A percentile compares a stretch with the other conserved stretches of the same genome.
Evolutionary conservation across 2,329 filamentous ascomycete genomes (phyloP).

Genomic region (Beauveria sp.): DNA sequence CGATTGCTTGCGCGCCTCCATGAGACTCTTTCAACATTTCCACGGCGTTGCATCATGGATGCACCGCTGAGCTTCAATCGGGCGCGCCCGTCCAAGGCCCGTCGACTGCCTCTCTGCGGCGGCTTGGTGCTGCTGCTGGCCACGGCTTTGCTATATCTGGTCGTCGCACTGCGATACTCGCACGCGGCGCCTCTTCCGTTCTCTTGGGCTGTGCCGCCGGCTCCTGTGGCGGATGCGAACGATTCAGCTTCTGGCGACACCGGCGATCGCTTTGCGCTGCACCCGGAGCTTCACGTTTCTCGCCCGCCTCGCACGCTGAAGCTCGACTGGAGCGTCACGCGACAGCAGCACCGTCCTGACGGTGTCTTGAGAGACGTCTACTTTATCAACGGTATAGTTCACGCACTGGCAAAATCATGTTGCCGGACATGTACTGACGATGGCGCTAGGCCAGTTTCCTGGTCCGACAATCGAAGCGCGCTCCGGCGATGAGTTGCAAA

Average conservation of each 20-base stretch:
- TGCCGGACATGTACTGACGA: background rate
- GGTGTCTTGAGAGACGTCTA: constrained; percentile 12
- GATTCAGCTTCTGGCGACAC: background rate
- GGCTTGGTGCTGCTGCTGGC: background rate
- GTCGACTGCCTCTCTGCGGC: background rate
- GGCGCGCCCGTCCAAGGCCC: background rate
- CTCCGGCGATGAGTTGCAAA: constrained; percentile 31
- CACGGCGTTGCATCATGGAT: background rate
- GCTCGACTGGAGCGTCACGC: constrained; percentile 11
- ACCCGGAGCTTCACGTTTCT: constrained; percentile 9
- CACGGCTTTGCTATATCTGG: background rate
- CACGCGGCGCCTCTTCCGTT: background rate
- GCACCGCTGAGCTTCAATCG: background rate
- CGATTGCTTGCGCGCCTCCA: background rate
- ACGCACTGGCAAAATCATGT: no score
- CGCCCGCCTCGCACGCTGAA: constrained; percentile 3
- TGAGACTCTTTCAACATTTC: background rate
- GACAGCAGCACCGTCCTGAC: constrained; percentile 6
- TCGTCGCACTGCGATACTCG: constrained; percentile 1
- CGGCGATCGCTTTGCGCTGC: constrained; percentile 3
- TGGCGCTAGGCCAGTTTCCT: constrained; percentile 7
- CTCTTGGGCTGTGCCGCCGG: background rate
- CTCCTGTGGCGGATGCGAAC: background rate
- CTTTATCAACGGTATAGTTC: constrained; percentile 11
- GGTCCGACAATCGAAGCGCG: constrained; percentile 13